Base-by-base conservation (phyloP, 1,284 basidiomycete genomes). In the Puccinia horiana region DNA sequence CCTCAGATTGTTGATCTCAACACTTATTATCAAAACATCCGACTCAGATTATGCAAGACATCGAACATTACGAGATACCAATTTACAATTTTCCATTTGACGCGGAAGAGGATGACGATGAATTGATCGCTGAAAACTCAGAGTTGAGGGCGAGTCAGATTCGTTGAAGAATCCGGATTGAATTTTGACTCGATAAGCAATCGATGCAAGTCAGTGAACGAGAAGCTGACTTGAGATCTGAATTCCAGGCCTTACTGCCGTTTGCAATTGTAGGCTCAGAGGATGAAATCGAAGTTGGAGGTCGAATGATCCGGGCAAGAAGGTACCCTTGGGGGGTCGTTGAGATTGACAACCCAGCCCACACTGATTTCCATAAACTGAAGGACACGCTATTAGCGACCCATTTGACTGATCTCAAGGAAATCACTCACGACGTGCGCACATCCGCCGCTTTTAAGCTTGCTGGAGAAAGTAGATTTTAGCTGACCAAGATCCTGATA, bases 241-340 rank as follows among this genome's bases (percentile, higher is more conserved):
- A n/a, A 37, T 20, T 80, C 4, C 83, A 94, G 92, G 91, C 92
- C 11, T 89, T 98, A 76, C 90, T 98, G 87, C 97, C 97, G 0
- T 99, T 99, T 87, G 95, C 97, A n/a, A 93, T 99, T 85, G 93
- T 99, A 85, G 97, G 97, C 61, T 97, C 95, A 26, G 95, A 98
- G 88, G 95, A 98, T 85, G 95, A 98, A 87, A 92, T 99, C 83
- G 92, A 96, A 85, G 90, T 98, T 84, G 80, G 80, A 23, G 96
- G 96, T 69, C 92, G 97, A 88, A 91, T 92, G 54, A 92, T 98
- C 84, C 92, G 97, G 78, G 96, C 94, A 65, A 91, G 97, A 85
- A 91, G 92, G 88, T 86, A 98, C 98, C 89, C 97, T 95, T 9
- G 99, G 97, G 97, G 97, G 96, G 91, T 98, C 83, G 97, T 94